Evolutionary conservation across 441 rosid genomes (phyloP), one percentile per base, ranked within the genome.

Genomic region (Adansonia gregorii): DNA sequence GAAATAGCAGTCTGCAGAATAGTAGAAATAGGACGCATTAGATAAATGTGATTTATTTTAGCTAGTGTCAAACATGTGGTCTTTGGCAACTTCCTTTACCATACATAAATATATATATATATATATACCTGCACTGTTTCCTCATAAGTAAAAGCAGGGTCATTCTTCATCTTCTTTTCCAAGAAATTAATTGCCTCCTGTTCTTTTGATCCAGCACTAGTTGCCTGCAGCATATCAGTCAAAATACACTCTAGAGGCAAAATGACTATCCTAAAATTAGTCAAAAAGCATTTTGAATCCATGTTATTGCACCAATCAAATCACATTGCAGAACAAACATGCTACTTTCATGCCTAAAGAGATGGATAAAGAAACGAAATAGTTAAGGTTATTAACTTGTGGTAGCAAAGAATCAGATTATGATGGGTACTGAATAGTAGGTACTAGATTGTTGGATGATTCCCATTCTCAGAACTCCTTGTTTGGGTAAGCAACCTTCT

Each of bases 161-260:
- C 94, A 82, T 89, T 94, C 85, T 94, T 96, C 98, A 96, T 93
- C 84, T 96, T 96, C 91, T 94, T 96, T 85, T 94, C 99, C 90
- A 94, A 83, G 89, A 94, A 96, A 84, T 94, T 96, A 80, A 94
- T 90, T 45, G 99, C 98, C 86, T 96, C 99, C 83, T 96, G 99
- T 76, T 96, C 99, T 82, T 94, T 96, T 72, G 90, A 87, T 74
- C 98, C 99, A 79, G 97, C 98, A 83, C 99, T 94, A 39, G 99
- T 96, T 75, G 97, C 99, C 98, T 96, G 86, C 65, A 86, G 45
- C 59, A 63, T 22, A 76, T 12, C 8, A 72, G 48, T 39, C 6
- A 67, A 45, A 65, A 31, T n/a, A 45, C 22, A 73, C 4, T 58
- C 48, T 5, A 51, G 49, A 56, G 2, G 24, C 31, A 63, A 61